Base-by-base conservation (phyloP, 2,329 filamentous ascomycete species). In the Colletotrichum gigasporum region DNA sequence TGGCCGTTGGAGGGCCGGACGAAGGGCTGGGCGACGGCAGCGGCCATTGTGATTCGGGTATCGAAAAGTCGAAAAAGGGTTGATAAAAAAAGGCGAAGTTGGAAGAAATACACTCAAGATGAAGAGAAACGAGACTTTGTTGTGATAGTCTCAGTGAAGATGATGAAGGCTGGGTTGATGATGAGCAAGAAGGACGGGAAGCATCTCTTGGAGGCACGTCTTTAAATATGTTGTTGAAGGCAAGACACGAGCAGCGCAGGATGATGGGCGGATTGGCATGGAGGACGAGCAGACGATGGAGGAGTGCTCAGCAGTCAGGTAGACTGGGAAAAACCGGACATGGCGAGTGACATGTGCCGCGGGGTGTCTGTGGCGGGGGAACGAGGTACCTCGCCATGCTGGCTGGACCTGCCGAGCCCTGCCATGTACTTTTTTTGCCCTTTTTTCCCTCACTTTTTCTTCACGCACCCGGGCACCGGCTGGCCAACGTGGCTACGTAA, bases 1-100 rank as follows among this genome's bases (percentile, higher is more conserved):
- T 72, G 68, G 39, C 73, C 71, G 55, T 66, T 44, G 42, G 45
- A 59, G 35, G 64, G 66, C 30, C 62, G 50, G 26, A 42, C 26
- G 14, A 48, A 62, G 12, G 56, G 62, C 34, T 34, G 26, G 30
- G 62, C 56, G 48, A 65, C 62, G 24, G 16, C 62, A 26, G 56
- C 62, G 42, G 62, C 56, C 62, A 65, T 65, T 65, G 62, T 62
- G 62, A 45, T 24, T 24, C n/a, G n/a, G 34, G 4, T 30, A 9
- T 30, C 50, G 22, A 10, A 18, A n/a, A 37, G 11, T 11, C 14
- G 32, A n/a, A 20, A 41, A 11, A 37, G n/a, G 39, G 14, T 18
- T 28, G 3, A 14, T 12, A 22, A 39, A 26, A 18, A 22, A 6
- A n/a, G n/a, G n/a, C n/a, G 12, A 1, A 14, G 20, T 7, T 24